phyloP scores from a whole-genome alignment of 768 basidiomycete species.

The Pholiota molesta region DNA sequence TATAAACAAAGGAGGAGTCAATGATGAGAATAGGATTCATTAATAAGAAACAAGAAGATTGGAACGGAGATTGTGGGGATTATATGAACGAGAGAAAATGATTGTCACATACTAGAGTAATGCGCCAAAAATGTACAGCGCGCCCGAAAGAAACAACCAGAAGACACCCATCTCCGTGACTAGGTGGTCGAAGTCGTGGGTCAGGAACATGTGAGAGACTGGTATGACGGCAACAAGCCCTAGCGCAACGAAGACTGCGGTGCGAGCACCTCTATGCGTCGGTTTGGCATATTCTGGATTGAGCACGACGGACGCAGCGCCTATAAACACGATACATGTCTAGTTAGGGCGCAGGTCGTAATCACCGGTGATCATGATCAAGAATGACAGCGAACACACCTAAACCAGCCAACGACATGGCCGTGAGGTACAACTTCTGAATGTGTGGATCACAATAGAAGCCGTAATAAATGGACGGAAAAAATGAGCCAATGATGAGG shows the following conservation, averaged over 20 bases:
- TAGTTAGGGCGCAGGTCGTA: constrained; percentile 22
- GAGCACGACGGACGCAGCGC: constrained; percentile 75
- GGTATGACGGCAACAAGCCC: constrained; percentile 75
- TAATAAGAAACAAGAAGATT: constrained; percentile 15
- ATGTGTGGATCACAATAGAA: constrained; percentile 67
- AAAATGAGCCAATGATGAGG: constrained; percentile 78
- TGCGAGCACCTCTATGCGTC: constrained; percentile 75
- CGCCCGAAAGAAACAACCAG: constrained; percentile 72
- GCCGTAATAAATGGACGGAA: constrained; percentile 76
- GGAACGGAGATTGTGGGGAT: constrained; percentile 24
- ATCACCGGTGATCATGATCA: constrained; percentile 26
- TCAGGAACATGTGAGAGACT: constrained; percentile 60
- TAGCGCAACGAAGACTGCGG: constrained; percentile 76
- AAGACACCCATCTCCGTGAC: constrained; percentile 67
- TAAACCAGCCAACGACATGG: constrained; percentile 54
- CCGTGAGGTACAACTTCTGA: constrained; percentile 56
- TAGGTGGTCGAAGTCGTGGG: constrained; percentile 59
- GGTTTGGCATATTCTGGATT: constrained; percentile 79
- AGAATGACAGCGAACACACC: constrained; percentile 47
- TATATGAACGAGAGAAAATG: constrained; percentile 24
- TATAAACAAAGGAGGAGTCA: constrained; percentile 24
- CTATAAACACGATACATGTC: constrained; percentile 34
- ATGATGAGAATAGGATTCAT: constrained; percentile 4
- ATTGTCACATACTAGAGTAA: constrained; percentile 70
- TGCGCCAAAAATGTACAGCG: constrained; percentile 78